Evolutionary conservation across 176 grass and related monocot species (phyloP), one percentile per base, ranked within the genome.

Genomic region (Carex scoparia): DNA sequence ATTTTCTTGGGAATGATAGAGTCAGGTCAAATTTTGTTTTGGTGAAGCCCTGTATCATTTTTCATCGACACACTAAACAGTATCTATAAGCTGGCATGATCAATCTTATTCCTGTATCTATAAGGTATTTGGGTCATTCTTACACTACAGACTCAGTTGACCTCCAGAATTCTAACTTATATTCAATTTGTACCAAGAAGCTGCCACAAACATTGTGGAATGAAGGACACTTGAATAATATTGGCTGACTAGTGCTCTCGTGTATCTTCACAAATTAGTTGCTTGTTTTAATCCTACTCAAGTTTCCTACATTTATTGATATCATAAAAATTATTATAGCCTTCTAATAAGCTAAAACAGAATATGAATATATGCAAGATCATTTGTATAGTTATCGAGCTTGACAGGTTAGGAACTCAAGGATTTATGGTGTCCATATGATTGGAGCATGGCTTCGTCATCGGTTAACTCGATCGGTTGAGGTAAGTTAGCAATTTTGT

Each of bases 331-430:
- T 82, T 11, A 16, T 42, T 53, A 32, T 53, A 8, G 15, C 44
- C 35, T 66, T 28, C 6, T 40, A 82, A 14, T 49, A 82, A 63
- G 61, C 14, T 30, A 27, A 48, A 40, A 7, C 3, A 48, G 6
- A 82, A 62, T 14, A 30, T 65, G 63, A 67, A 82, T 67, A 61
- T 61, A 27, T 55, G 33, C 59, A 62, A 58, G 35, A 44, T 62
- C 33, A 61, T 81, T 15, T 82, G n/a, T 82, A 27, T 66, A 82
- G 80, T 65, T 82, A 65, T 82, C 56, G 4, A 66, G 80, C 44
- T 82, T 82, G 61, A 49, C 80, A 82, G 80, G 80, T 82, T 65
- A 55, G 72, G 80, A 67, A 49, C 44, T 65, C 19, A 53, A 65
- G 80, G 28, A 28, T 44, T 44, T 31, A 49, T 49, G 59, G 59